A percentile compares a stretch with the other conserved stretches of the same genome.
These are phyloP conservation scores for Pelargonium myrrhifolium DNA, from an alignment of 441 rosid species.

Conservation along the genomic window DNA sequence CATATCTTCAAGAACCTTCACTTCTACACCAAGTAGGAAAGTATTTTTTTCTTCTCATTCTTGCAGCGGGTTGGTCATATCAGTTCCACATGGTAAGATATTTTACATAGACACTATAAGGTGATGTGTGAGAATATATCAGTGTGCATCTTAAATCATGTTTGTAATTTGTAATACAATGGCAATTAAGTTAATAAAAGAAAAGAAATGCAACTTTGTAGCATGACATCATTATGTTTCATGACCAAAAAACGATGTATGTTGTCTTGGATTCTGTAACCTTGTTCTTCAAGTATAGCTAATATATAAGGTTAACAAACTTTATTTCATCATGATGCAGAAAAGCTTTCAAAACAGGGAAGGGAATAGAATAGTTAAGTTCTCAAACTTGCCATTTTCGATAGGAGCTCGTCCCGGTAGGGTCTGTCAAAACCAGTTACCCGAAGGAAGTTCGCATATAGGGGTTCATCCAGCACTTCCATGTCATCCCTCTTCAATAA, in stretches of 20 bases:
- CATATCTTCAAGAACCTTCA: not conserved
- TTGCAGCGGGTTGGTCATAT: not conserved
- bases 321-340: no score
- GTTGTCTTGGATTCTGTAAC: not conserved
- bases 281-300: no score
- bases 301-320: no score
- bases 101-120: not conserved
- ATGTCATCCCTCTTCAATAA: slow-evolving; percentile 58
- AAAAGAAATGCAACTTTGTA: not conserved
- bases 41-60: not conserved
- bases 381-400: slow-evolving; percentile 43
- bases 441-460: slow-evolving; percentile 56
- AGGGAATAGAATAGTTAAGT: not conserved
- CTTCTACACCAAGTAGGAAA: not conserved
- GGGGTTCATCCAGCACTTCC: slow-evolving; percentile 77
- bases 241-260: not conserved
- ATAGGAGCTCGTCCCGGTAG: slow-evolving; percentile 52
- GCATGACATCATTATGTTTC: not conserved
- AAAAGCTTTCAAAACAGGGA: not conserved
- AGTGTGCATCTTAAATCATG: not conserved
- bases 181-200: not conserved
- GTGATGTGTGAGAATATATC: not conserved
- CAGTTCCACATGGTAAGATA: not conserved
- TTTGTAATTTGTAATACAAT: not conserved
- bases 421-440: slow-evolving; percentile 54